These are phyloP conservation scores for Massariosphaeria phaeospora DNA, from an alignment of 495 filamentous ascomycete species.

Conservation along the genomic window DNA sequence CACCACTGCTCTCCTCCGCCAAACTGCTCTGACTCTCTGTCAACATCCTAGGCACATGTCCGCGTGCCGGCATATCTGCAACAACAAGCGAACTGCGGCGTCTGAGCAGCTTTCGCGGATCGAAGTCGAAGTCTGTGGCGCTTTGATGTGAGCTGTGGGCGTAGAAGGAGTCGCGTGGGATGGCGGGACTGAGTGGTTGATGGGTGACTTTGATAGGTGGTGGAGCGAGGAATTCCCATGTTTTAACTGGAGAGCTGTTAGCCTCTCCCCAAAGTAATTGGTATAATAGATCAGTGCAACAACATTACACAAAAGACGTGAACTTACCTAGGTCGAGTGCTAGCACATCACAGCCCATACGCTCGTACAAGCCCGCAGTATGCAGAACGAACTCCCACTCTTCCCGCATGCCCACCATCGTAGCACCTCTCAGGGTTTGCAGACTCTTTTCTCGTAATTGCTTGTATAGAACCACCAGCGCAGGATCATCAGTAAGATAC, in stretches of 20 bases:
- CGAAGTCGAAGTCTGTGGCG: conserved; percentile 39
- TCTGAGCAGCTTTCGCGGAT: conserved; percentile 64
- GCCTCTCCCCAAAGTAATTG: background rate
- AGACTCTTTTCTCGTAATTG: conserved; percentile 81
- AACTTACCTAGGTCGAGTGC: conserved; percentile 64
- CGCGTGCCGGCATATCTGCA: conserved; percentile 61
- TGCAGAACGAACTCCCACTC: conserved; percentile 91
- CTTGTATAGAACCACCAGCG: conserved; percentile 77
- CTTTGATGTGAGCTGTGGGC: conserved; percentile 10
- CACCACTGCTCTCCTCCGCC: conserved; percentile 29
- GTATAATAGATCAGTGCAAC: background rate
- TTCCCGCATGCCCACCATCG: conserved; percentile 67
- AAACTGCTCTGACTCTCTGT: conserved; percentile 5
- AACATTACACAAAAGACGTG: too few species aligned
- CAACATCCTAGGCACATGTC: conserved; percentile 8
- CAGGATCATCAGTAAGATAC: conserved; percentile 86
- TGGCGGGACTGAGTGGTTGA: conserved; percentile 33
- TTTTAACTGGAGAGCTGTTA: conserved; percentile 24
- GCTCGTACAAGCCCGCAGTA: conserved; percentile 79
- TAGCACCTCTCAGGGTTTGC: conserved; percentile 78
- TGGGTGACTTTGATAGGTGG: conserved; percentile 45
- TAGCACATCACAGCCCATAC: conserved; percentile 95
- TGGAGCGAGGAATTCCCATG: conserved; percentile 48
- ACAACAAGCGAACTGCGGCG: conserved; percentile 75
- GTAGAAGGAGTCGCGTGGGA: conserved; percentile 18